These are phyloP conservation scores for Cordyceps cateniannulata DNA, from an alignment of 2,329 filamentous ascomycete genomes.

Conservation along the genomic window DNA sequence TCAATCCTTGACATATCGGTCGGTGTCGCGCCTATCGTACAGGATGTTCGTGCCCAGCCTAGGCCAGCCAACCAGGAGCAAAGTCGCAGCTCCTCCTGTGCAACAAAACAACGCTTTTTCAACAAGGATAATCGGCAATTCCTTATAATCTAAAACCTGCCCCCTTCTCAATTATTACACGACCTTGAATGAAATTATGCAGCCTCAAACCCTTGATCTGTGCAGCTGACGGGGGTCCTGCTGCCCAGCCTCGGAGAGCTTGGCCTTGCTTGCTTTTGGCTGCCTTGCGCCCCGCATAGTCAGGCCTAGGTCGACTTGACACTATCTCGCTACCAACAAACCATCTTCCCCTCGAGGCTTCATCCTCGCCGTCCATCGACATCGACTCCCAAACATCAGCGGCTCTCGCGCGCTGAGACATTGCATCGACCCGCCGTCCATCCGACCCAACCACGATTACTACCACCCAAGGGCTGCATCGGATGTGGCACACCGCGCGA, in stretches of 20 bases:
- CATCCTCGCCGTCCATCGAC: background rate
- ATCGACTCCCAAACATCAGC: background rate
- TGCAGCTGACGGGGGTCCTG: background rate
- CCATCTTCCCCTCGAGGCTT: background rate
- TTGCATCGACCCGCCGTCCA: background rate
- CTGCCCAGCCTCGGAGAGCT: background rate
- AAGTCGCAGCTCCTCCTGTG: background rate
- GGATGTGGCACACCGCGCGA: slow-evolving; percentile 9
- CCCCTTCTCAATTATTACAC: too few relatives aligned
- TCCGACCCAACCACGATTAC: background rate
- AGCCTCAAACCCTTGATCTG: background rate
- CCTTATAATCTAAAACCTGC: too few relatives aligned
- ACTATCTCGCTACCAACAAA: slow-evolving; percentile 3
- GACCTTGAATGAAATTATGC: too few relatives aligned
- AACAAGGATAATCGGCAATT: background rate
- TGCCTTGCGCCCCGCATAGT: slow-evolving; percentile 6
- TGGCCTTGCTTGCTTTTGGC: slow-evolving; percentile 6
- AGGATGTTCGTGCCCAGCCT: background rate
- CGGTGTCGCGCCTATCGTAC: background rate
- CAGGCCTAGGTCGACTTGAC: background rate
- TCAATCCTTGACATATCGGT: background rate
- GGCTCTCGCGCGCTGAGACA: background rate
- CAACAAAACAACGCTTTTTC: background rate
- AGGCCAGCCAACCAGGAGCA: background rate
- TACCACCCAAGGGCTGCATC: background rate